phyloP scores from a whole-genome alignment of 1,139 yeast genomes.

The Saccharomyces pastorianus region DNA sequence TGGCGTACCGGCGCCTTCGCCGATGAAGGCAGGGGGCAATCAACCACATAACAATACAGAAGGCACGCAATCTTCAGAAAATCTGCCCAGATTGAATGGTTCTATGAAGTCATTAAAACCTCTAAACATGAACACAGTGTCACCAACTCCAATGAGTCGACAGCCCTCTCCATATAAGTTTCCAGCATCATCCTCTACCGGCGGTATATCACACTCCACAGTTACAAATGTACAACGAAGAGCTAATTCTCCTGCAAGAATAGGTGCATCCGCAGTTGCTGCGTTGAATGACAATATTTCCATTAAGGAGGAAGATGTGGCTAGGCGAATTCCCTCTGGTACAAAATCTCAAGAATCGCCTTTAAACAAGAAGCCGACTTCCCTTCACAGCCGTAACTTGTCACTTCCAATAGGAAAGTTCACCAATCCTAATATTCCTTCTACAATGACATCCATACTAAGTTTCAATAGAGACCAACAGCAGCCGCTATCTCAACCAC shows the following conservation, averaged over 20 bases:
- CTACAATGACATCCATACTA: constrained; percentile 19
- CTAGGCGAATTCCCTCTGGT: constrained; percentile 2
- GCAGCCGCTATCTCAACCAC: background rate
- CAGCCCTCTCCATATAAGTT: constrained; percentile 20
- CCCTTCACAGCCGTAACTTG: constrained; percentile 12
- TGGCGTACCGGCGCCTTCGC: background rate
- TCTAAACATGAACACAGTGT: constrained; percentile 8
- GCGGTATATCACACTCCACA: constrained; percentile 1
- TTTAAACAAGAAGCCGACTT: constrained; percentile 4
- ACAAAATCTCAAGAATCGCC: constrained; percentile 5
- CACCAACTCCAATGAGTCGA: constrained; percentile 6
- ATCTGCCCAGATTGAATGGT: background rate
- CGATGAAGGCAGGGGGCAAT: background rate
- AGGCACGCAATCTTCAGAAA: background rate
- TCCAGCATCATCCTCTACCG: constrained; percentile 13
- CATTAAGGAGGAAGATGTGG: constrained; percentile 29
- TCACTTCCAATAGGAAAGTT: constrained; percentile 17
- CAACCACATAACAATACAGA: background rate
- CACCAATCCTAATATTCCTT: constrained; percentile 12
- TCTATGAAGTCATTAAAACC: background rate
- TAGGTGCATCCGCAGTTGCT: constrained; percentile 68
- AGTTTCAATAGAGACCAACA: constrained; percentile 11
- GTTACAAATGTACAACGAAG: constrained; percentile 30
- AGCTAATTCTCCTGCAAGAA: constrained; percentile 59
- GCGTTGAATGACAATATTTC: constrained; percentile 34